Conservation (phyloP, 2,329 filamentous ascomycete genomes). For the Colletotrichum abscissum region DNA sequence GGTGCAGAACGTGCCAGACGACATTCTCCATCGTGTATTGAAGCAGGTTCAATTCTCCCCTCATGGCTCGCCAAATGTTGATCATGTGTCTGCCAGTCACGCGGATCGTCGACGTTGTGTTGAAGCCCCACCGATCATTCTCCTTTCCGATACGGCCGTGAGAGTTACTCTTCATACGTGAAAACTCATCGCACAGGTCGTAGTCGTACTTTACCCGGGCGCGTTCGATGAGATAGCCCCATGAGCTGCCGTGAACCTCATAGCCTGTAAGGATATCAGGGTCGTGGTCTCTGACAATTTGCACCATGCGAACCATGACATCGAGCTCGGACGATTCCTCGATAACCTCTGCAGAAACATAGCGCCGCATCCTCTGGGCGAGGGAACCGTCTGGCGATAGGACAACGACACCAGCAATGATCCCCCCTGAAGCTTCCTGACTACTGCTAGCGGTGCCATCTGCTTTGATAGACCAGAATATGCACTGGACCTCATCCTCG, state of each 20-base stretch:
- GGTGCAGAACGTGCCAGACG: slow-evolving; percentile 88
- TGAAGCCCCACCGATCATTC: slow-evolving; percentile 91
- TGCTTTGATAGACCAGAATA: slow-evolving; percentile 91
- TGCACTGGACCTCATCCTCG: slow-evolving; percentile 85
- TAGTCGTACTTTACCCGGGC: slow-evolving; percentile 88
- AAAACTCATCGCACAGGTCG: slow-evolving; percentile 91
- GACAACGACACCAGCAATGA: slow-evolving; percentile 78
- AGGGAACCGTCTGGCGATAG: slow-evolving; percentile 72
- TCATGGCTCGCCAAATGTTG: slow-evolving; percentile 97
- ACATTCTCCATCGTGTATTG: slow-evolving; percentile 98
- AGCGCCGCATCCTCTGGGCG: slow-evolving; percentile 70
- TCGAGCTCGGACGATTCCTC: slow-evolving; percentile 86
- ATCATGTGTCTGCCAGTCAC: slow-evolving; percentile 97
- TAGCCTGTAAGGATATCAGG: slow-evolving; percentile 95
- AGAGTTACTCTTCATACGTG: slow-evolving; percentile 85
- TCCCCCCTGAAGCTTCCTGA: slow-evolving; percentile 54
- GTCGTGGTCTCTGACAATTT: slow-evolving; percentile 85
- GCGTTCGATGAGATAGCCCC: slow-evolving; percentile 95
- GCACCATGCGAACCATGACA: slow-evolving; percentile 84
- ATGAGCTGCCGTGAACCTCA: slow-evolving; percentile 92
- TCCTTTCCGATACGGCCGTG: slow-evolving; percentile 89
- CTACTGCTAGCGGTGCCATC: slow-evolving; percentile 70
- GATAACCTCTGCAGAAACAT: slow-evolving; percentile 72
- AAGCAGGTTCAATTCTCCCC: slow-evolving; percentile 87
- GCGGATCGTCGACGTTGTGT: slow-evolving; percentile 89